Conservation (phyloP, 2,329 filamentous ascomycete species). For the Colletotrichum eleusines region DNA sequence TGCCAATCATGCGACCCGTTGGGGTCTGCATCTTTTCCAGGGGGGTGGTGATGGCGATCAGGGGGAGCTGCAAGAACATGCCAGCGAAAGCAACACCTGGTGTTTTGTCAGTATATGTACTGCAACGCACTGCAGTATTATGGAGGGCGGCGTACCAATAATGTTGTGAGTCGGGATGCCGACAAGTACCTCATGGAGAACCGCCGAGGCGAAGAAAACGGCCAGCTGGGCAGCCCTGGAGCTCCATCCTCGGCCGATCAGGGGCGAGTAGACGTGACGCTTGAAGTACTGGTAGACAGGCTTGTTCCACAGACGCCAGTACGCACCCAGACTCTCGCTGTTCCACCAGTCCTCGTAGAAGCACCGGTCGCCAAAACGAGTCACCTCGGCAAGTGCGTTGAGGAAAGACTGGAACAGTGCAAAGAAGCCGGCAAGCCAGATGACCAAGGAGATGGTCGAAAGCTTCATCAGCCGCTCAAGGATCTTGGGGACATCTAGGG, state of each 20-base stretch:
- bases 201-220: constrained; percentile 89
- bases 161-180: constrained; percentile 95
- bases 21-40: constrained; percentile 83
- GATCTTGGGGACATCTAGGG: constrained; percentile 83
- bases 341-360: constrained; percentile 99
- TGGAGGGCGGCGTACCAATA: constrained; percentile 69
- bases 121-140: background rate
- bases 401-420: constrained; percentile 93
- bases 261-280: constrained; percentile 89
- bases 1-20: constrained; percentile 84
- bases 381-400: constrained; percentile 91
- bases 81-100: constrained; percentile 90
- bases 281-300: constrained; percentile 98
- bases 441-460: constrained; percentile 92
- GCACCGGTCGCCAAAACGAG: constrained; percentile 89
- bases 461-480: constrained; percentile 93
- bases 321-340: constrained; percentile 82
- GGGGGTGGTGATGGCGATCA: constrained; percentile 84
- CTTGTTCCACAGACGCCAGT: constrained; percentile 98
- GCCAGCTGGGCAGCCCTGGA: constrained; percentile 77
- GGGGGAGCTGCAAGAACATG: constrained; percentile 92
- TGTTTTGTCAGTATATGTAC: constrained; percentile 5
- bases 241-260: constrained; percentile 86
- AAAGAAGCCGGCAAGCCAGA: constrained; percentile 98
- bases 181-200: constrained; percentile 92